phyloP scores from a whole-genome alignment of 208 protist genomes.

The Crithidia brevicula region DNA sequence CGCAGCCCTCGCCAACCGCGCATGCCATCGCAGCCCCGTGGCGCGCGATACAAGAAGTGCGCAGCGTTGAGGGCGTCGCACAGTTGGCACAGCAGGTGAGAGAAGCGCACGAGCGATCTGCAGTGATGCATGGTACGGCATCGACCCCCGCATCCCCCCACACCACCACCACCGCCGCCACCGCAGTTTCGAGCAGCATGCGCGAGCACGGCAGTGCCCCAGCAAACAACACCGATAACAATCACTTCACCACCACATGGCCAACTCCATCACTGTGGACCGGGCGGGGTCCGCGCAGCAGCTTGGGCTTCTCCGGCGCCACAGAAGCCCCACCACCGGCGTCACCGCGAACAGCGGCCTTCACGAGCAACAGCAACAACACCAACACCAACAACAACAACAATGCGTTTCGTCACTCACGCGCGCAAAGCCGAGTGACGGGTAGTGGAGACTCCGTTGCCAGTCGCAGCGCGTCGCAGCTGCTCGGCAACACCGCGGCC shows the following conservation, averaged over 20 bases:
- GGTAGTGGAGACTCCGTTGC: background rate
- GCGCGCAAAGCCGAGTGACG: background rate
- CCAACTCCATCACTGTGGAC: background rate
- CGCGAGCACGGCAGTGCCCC: no score
- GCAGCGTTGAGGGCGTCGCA: conserved; percentile 15
- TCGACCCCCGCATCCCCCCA: no score
- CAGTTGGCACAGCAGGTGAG: conserved; percentile 22
- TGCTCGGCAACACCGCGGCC: conserved; percentile 20
- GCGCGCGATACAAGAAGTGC: conserved; percentile 24
- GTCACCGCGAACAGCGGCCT: background rate
- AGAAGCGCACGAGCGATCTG: conserved; percentile 7
- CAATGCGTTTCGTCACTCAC: background rate
- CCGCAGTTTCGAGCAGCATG: no score
- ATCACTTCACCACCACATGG: background rate
- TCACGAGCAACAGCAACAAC: background rate
- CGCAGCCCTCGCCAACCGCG: conserved; percentile 1
- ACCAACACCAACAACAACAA: background rate
- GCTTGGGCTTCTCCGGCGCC: background rate
- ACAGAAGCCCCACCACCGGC: background rate
- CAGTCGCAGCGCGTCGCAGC: conserved; percentile 13
- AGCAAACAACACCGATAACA: background rate
- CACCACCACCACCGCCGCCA: no score
- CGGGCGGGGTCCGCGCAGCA: background rate
- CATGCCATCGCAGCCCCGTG: conserved; percentile 7
- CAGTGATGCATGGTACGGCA: no score